Evolutionary conservation across 2,329 filamentous ascomycete species (phyloP).

Genomic region (Elsinoe australis): DNA sequence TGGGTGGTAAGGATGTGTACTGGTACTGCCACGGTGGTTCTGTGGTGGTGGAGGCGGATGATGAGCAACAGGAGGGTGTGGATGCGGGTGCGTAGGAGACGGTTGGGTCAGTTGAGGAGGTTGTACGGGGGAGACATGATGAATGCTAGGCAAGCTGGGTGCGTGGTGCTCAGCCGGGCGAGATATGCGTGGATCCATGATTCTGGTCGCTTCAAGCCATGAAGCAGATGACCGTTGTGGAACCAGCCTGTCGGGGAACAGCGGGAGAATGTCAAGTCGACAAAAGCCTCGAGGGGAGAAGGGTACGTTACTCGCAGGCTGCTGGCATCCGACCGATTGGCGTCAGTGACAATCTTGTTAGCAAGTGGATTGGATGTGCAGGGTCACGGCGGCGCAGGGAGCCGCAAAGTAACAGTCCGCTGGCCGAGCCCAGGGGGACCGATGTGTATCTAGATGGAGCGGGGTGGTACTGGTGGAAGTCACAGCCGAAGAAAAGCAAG

Average conservation of each 20-base stretch:
- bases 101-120: constrained; percentile 17
- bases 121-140: not conserved
- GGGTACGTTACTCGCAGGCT: constrained; percentile 9
- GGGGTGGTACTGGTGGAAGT: not conserved
- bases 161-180: constrained; percentile 9
- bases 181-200: constrained; percentile 13
- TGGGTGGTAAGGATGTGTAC: constrained; percentile 7
- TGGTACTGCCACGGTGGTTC: constrained; percentile 13
- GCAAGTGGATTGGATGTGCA: constrained; percentile 2
- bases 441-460: constrained; percentile 6
- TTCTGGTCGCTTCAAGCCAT: constrained; percentile 16
- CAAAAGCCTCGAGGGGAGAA: constrained; percentile 3
- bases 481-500: constrained; percentile 14
- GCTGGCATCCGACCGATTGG: constrained; percentile 14
- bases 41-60: constrained; percentile 21
- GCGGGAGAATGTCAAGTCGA: constrained; percentile 14
- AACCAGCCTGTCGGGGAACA: constrained; percentile 16
- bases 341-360: constrained; percentile 8
- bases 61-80: constrained; percentile 1
- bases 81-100: constrained; percentile 15
- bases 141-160: constrained; percentile 16
- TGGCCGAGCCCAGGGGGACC: constrained; percentile 7
- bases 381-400: not conserved
- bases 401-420: constrained; percentile 3
- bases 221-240: constrained; percentile 15